Evolutionary conservation across 768 basidiomycete species (phyloP).

Genomic region (Boletus reticulatus): DNA sequence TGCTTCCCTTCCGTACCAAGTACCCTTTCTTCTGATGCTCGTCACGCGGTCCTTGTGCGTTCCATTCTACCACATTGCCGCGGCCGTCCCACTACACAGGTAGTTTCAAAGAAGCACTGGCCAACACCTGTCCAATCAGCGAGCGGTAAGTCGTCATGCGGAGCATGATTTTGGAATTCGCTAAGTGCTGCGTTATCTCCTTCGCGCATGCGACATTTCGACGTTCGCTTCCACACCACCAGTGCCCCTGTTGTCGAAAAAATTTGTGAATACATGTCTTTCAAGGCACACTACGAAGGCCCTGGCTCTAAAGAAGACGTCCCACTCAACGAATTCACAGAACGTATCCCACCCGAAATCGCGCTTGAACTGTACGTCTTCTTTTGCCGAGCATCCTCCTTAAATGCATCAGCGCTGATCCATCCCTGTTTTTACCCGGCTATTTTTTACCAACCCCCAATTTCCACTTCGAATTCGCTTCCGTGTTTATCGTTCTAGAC

Average conservation of each 20-base stretch:
- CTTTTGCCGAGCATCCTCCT: not conserved
- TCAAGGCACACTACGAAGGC: slow-evolving; percentile 78
- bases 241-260: slow-evolving; percentile 80
- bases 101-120: slow-evolving; percentile 70
- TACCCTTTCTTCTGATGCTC: slow-evolving; percentile 10
- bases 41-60: slow-evolving; percentile 1
- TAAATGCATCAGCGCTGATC: slow-evolving; percentile 12
- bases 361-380: slow-evolving; percentile 81
- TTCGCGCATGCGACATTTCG: not conserved
- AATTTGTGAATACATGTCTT: slow-evolving; percentile 85
- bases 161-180: not conserved
- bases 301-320: slow-evolving; percentile 71
- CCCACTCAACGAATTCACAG: slow-evolving; percentile 72
- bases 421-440: not conserved
- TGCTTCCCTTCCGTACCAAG: slow-evolving; percentile 19
- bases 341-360: slow-evolving; percentile 83
- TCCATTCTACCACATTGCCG: slow-evolving; percentile 8
- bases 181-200: not conserved
- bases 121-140: slow-evolving; percentile 64
- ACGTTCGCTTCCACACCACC: not conserved
- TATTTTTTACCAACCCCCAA: slow-evolving; percentile 4
- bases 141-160: slow-evolving; percentile 56
- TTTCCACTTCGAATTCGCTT: slow-evolving; percentile 1
- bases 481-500: slow-evolving; percentile 31
- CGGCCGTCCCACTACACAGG: slow-evolving; percentile 38